phyloP scores from a whole-genome alignment of 2,329 filamentous ascomycete species.

The Dactylellina cionopaga region DNA sequence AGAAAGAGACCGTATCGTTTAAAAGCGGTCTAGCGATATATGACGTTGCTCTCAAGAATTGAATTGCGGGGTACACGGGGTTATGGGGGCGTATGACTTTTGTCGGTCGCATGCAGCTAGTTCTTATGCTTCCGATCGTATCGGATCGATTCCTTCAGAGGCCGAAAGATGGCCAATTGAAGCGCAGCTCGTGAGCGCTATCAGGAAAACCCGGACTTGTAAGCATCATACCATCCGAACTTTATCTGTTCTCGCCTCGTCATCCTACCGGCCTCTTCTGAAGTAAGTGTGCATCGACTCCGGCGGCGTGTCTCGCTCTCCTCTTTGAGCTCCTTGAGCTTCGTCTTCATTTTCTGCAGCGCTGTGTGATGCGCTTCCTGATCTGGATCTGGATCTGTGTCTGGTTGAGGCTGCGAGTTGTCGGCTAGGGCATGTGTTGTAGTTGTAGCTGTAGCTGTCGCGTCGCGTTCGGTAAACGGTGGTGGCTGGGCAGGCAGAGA shows the following conservation, averaged over 20 bases:
- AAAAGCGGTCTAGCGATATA: background rate
- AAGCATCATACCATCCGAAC: background rate
- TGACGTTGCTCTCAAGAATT: slow-evolving; percentile 13
- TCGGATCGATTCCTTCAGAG: no score
- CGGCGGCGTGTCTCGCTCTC: slow-evolving; percentile 1
- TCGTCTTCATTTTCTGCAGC: background rate
- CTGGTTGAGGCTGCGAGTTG: no score
- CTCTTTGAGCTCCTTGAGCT: background rate
- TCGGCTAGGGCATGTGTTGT: no score
- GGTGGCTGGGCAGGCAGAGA: background rate
- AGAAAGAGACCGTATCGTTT: no score
- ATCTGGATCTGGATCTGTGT: no score
- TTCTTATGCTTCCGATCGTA: slow-evolving; percentile 17
- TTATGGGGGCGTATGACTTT: slow-evolving; percentile 3
- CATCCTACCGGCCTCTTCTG: background rate
- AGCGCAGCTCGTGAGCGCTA: no score
- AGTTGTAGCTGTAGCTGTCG: no score
- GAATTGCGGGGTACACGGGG: slow-evolving; percentile 30
- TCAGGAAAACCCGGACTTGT: background rate
- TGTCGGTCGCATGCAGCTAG: background rate
- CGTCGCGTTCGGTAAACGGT: background rate
- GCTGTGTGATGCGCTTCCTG: background rate
- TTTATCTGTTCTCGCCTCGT: background rate
- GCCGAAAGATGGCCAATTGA: no score
- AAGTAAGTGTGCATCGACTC: background rate